phyloP scores from a whole-genome alignment of 169 alveolate species.

The Plasmodium sp. region DNA sequence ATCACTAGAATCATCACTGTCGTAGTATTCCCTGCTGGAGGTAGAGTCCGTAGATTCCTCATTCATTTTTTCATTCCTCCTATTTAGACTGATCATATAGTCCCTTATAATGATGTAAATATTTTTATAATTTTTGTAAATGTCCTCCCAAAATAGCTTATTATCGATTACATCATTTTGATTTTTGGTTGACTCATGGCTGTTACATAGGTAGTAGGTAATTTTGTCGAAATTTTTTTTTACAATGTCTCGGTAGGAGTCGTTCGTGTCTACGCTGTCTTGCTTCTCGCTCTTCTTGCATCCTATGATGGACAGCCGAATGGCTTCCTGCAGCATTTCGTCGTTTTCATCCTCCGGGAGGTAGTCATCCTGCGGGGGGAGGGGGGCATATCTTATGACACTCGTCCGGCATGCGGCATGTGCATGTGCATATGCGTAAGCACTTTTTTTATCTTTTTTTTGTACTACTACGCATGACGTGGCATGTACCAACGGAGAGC shows the following conservation, averaged over 20 bases:
- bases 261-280: not conserved
- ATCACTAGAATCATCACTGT: conserved; percentile 62
- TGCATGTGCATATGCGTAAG: not conserved
- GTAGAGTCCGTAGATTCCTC: conserved; percentile 31
- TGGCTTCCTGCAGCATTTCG: conserved; percentile 72
- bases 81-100: conserved; percentile 40
- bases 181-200: conserved; percentile 48
- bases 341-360: conserved; percentile 58
- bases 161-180: conserved; percentile 54
- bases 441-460: no score
- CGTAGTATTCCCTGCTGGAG: conserved; percentile 34
- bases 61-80: conserved; percentile 62
- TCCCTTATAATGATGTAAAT: conserved; percentile 57
- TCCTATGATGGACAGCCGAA: conserved; percentile 51
- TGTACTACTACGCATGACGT: not conserved
- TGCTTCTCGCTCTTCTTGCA: not conserved
- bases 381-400: not conserved
- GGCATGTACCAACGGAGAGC: not conserved
- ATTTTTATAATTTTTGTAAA: conserved; percentile 62
- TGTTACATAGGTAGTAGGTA: conserved; percentile 58
- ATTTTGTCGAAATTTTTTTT: conserved; percentile 44
- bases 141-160: conserved; percentile 68
- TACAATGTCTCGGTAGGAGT: conserved; percentile 26
- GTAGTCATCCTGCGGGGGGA: not conserved
- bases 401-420: not conserved